Evolutionary conservation across 352 stramenopile genomes (phyloP).

Genomic region (Globisporangium parvum): DNA sequence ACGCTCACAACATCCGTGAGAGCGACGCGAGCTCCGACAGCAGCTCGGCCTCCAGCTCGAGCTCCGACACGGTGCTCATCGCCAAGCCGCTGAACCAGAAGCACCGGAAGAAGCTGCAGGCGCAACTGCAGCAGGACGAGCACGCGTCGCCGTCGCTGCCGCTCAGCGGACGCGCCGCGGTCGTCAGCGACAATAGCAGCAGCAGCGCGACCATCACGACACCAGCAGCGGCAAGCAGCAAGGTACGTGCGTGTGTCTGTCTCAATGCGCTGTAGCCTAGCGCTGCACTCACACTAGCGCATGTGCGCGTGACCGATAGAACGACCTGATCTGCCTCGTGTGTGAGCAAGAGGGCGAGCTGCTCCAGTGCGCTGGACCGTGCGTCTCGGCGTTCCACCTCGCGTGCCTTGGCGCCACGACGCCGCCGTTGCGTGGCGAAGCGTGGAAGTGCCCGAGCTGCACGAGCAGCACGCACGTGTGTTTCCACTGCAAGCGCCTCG

Average conservation of each 20-base stretch:
- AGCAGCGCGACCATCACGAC: background rate
- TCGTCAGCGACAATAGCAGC: background rate
- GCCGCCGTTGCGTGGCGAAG: background rate
- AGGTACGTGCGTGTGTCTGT: constrained; percentile 3
- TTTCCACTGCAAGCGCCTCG: constrained; percentile 74
- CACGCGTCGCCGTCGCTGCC: background rate
- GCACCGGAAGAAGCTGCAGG: constrained; percentile 51
- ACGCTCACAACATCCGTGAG: constrained; percentile 1
- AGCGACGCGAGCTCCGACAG: constrained; percentile 33
- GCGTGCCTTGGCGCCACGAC: constrained; percentile 26
- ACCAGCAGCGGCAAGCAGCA: background rate
- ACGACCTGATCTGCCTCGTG: constrained; percentile 59
- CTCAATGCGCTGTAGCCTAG: background rate
- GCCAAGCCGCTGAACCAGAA: constrained; percentile 58
- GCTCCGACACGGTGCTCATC: constrained; percentile 72
- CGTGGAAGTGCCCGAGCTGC: constrained; percentile 64
- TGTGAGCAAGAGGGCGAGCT: constrained; percentile 54
- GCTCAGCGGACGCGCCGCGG: background rate
- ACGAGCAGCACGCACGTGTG: constrained; percentile 51
- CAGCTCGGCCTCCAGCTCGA: constrained; percentile 54
- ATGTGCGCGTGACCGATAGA: constrained; percentile 12
- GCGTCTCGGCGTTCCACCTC: constrained; percentile 67
- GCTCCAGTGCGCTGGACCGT: constrained; percentile 57
- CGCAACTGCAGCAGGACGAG: constrained; percentile 24
- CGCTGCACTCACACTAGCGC: background rate